Conservation (phyloP, 768 basidiomycete species). For the Cystobasidium onofrii region DNA sequence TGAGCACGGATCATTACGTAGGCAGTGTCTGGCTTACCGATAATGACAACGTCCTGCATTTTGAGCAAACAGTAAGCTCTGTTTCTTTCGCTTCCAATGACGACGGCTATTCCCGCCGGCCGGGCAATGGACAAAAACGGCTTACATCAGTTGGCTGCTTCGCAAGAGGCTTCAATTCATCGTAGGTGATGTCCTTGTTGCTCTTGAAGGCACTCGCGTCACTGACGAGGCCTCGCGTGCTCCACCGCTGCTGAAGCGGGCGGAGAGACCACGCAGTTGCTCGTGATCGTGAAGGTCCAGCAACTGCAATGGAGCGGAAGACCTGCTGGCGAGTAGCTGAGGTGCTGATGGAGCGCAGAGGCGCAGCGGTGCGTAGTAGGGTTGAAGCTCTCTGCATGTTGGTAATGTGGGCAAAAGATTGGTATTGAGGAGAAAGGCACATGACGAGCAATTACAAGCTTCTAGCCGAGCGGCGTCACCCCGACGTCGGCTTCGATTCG, state of each 20-base stretch:
- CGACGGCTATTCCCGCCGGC: background rate
- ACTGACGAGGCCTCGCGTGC: background rate
- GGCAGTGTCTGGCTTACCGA: slow-evolving; percentile 25
- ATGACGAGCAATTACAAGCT: background rate
- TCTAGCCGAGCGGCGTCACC: no score
- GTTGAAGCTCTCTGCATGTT: slow-evolving; percentile 7
- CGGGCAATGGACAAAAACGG: slow-evolving; percentile 25
- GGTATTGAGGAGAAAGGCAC: background rate
- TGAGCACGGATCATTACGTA: no score
- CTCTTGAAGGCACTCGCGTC: background rate
- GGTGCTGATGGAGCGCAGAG: slow-evolving; percentile 13
- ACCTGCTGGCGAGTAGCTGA: slow-evolving; percentile 9
- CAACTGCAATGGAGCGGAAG: background rate
- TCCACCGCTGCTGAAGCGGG: slow-evolving; percentile 2
- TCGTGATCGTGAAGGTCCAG: background rate
- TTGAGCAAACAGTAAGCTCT: background rate
- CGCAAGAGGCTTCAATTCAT: slow-evolving; percentile 70
- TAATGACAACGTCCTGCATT: slow-evolving; percentile 34
- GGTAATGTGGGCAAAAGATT: background rate
- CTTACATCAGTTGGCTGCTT: slow-evolving; percentile 58
- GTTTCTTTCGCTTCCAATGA: background rate
- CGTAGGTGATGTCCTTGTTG: slow-evolving; percentile 55
- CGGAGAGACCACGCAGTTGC: background rate
- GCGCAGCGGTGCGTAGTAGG: background rate
- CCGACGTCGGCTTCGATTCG: no score